Conservation (phyloP, 345 rosid species). For the Moricandia arvensis region DNA sequence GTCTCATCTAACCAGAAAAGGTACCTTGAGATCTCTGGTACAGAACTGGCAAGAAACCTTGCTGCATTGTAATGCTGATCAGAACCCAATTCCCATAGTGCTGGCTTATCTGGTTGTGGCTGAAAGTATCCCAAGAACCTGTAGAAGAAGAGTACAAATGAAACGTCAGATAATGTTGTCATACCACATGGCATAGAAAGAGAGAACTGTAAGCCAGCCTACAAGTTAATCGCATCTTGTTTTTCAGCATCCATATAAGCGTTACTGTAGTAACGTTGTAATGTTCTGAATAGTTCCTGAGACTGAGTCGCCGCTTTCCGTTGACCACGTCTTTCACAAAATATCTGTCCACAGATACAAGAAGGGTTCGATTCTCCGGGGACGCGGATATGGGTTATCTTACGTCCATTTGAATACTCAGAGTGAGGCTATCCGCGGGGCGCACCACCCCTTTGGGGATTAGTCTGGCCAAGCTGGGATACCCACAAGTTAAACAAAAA, state of each 20-base stretch:
- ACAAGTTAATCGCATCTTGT: conserved; percentile 98
- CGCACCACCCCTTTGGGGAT: too few species aligned
- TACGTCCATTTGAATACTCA: too few species aligned
- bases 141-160: conserved; percentile 30
- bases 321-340: conserved; percentile 93
- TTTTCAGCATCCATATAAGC: conserved; percentile 88
- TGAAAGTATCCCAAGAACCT: conserved; percentile 95
- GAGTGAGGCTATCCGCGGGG: too few species aligned
- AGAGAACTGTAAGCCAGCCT: conserved; percentile 30
- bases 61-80: conserved; percentile 68
- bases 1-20: not conserved
- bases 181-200: conserved; percentile 10
- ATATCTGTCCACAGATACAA: conserved; percentile 68
- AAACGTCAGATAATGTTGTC: not conserved
- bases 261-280: conserved; percentile 89
- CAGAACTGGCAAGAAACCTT: conserved; percentile 43
- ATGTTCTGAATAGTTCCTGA: conserved; percentile 84
- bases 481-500: too few species aligned
- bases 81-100: conserved; percentile 83
- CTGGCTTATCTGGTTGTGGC: conserved; percentile 84
- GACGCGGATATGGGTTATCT: too few species aligned
- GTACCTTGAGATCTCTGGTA: conserved; percentile 52
- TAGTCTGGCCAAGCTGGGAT: too few species aligned
- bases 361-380: too few species aligned
- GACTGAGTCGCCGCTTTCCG: conserved; percentile 98